Evolutionary conservation across 768 basidiomycete genomes (phyloP), one percentile per base, ranked within the genome.

Genomic region (Lyophyllum decastes): DNA sequence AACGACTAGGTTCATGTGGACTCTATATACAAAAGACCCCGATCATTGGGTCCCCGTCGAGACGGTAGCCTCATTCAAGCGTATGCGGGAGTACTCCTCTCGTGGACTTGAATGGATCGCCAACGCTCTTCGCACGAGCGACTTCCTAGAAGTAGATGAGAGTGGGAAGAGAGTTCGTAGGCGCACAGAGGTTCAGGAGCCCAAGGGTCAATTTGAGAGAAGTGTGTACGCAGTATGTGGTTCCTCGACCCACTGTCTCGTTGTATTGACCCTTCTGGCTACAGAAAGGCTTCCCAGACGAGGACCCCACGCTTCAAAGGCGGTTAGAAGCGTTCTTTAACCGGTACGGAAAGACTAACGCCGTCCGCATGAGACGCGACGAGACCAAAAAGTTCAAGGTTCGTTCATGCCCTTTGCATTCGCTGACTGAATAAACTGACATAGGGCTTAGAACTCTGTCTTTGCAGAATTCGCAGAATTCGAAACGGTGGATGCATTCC

Each of bases 41-140:
- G 88, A 92, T 41, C 93, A 97, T 66, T 98, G 94, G 94, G 84
- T 98, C 5, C 87, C 95, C 1, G 82, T 98, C 68, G 76, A 87
- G 53, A 92, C 89, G 2, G 85, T 98, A 55, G 82, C 90, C 6
- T 95, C 93, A 7, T 98, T 98, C 86, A 95, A 95, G 73, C 90
- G 95, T 59, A 98, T 98, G 95, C 80, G 84, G 40, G 89, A 91
- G 26, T 90, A 82, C 67, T 72, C 74, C 44, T 49, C 79, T 2
- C 69, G 79, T 27, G 93, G 93, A 6, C 57, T 80, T 17, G 82
- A 83, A 19, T 94, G 91, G 81, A 78, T 97, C 57, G 79, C 81
- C 5, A 76, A 82, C 21, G 89, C 87, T n/a, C 77, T 98, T n/a
- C 72, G 73, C 49, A 58, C 71, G 12, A 81, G 71, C 60, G 70